Conservation (phyloP, 352 stramenopile species). For the Pythium coloratum region DNA sequence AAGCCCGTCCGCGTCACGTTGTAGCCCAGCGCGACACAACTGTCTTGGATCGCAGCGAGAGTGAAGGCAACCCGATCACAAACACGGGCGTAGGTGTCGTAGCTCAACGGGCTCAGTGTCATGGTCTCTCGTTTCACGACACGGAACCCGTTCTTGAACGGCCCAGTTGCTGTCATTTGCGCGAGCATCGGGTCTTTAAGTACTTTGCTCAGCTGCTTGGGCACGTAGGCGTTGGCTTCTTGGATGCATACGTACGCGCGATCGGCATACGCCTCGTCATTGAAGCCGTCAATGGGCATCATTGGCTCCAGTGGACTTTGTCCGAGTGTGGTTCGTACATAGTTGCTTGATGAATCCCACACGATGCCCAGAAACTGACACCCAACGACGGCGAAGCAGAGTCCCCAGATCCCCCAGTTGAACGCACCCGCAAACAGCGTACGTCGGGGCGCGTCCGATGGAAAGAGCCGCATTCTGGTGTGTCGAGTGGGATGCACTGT, state of each 20-base stretch:
- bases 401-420: constrained; percentile 30
- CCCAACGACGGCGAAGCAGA: constrained; percentile 24
- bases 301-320: background rate
- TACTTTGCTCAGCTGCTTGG: constrained; percentile 26
- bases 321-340: background rate
- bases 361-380: constrained; percentile 30
- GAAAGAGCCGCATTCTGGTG: background rate
- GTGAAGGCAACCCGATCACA: constrained; percentile 23
- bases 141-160: constrained; percentile 25
- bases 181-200: constrained; percentile 10
- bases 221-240: constrained; percentile 22
- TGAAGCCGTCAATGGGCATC: constrained; percentile 17
- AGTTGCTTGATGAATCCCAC: constrained; percentile 2
- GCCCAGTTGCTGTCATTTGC: background rate
- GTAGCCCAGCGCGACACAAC: constrained; percentile 25
- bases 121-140: constrained; percentile 23
- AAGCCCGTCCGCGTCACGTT: constrained; percentile 19
- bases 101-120: background rate
- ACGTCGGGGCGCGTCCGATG: no score
- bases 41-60: constrained; percentile 20
- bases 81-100: background rate
- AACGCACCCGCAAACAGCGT: constrained; percentile 1
- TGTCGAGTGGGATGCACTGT: no score
- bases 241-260: constrained; percentile 32
- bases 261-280: constrained; percentile 42